phyloP scores from a whole-genome alignment of 176 grass and related monocot genomes.

The bread wheat (Triticum aestivum) region IWGSC_CS_RefSeq_v2.1 NC_057804.1:340027051-340027550 shows the following conservation, averaged over 20 bases:
- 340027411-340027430: background rate
- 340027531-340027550: background rate
- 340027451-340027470: background rate
- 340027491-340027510: background rate
- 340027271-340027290: constrained; percentile 6
- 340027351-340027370: constrained; percentile 90
- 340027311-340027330: constrained; percentile 68
- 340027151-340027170: constrained; percentile 66
- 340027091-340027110: constrained; percentile 70
- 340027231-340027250: background rate
- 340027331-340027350: constrained; percentile 79
- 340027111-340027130: constrained; percentile 76
- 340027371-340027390: constrained; percentile 87
- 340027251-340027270: background rate
- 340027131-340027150: constrained; percentile 65
- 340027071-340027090: constrained; percentile 40
- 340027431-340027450: background rate
- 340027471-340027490: background rate
- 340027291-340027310: constrained; percentile 69
- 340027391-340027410: constrained; percentile 38
- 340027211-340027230: constrained; percentile 23
- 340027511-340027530: background rate
- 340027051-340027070: constrained; percentile 20
- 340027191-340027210: constrained; percentile 85
- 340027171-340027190: constrained; percentile 83